Evolutionary conservation across 306 rosid genomes (phyloP), one percentile per base, ranked within the genome.

Genomic region (Alnus glutinosa): DNA sequence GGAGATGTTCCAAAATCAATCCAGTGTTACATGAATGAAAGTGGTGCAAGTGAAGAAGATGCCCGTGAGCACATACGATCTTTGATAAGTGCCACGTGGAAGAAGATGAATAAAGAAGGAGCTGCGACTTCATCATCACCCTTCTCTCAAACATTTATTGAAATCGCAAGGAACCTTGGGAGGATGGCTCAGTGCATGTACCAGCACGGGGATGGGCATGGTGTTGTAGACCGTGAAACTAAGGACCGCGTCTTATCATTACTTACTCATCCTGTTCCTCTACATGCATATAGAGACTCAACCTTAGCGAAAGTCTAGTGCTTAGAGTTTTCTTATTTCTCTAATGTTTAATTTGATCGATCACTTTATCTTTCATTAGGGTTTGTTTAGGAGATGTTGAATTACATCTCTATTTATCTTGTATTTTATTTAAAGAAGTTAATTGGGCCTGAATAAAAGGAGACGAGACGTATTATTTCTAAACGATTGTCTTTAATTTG

Each of bases 21-120:
- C 14, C 84, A 81, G 39, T 87, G 88, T 37, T 81, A 84, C 82
- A 87, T 86, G 89, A 52, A 80, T 10, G 86, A 86, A 67, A 63
- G 18, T 3, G 72, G 77, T 36, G 81, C 50, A 5, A 67, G 67
- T 7, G 77, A 87, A 76, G 52, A 39, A 2, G 80, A 81, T 1
- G 90, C 86, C 2, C 67, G 44, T 3, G 19, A 49, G 46, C 37
- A 79, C 7, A 6, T 87, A n/a, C 68, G 42, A 12, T 34, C 32
- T 14, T 23, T 81, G 69, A 79, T 82, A 8, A 36, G 13, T 28
- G 39, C 18, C 23, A 16, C 50, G 16, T 83, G 85, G 89, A 83
- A 68, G 68, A 77, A 50, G 62, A 13, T 72, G 64, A 79, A 85
- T 55, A 51, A 47, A 68, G 79, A 57, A 8, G 0, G 12, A 52